Evolutionary conservation across 2,329 filamentous ascomycete genomes (phyloP).

Genomic region (Uncinocarpus reesii): DNA sequence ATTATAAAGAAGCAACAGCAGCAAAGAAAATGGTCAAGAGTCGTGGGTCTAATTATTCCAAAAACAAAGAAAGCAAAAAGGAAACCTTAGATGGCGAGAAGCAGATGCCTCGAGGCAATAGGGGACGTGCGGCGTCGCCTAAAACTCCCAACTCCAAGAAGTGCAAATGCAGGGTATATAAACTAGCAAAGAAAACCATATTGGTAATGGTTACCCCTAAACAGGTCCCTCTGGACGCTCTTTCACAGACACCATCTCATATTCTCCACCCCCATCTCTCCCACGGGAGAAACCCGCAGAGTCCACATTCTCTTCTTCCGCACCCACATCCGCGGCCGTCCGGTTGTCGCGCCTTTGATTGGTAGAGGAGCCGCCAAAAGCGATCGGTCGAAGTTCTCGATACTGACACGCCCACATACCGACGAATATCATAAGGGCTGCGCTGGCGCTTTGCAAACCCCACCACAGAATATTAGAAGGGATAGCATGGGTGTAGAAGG

Average conservation of each 20-base stretch:
- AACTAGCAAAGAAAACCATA: not conserved
- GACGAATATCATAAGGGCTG: constrained; percentile 54
- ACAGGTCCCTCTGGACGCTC: constrained; percentile 11
- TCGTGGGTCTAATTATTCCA: no score
- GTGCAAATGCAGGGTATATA: constrained; percentile 9
- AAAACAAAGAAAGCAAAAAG: no score
- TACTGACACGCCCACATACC: constrained; percentile 89
- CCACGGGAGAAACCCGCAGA: constrained; percentile 16
- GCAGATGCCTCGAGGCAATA: not conserved
- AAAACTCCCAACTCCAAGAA: constrained; percentile 5
- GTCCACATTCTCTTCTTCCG: constrained; percentile 14
- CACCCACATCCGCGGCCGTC: constrained; percentile 44
- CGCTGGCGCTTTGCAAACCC: constrained; percentile 54
- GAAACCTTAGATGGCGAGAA: no score
- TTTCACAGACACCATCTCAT: constrained; percentile 55
- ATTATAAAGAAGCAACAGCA: no score
- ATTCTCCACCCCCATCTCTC: constrained; percentile 34
- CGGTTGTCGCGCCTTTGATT: constrained; percentile 27
- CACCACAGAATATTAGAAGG: constrained; percentile 83
- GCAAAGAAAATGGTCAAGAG: no score
- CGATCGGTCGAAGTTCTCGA: constrained; percentile 78
- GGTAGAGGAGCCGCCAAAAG: constrained; percentile 52
- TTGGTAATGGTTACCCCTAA: not conserved
- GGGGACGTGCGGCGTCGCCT: no score
- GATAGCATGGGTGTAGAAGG: constrained; percentile 64